phyloP scores from a whole-genome alignment of 768 basidiomycete genomes.

The Podaxis mareebaensis region DNA sequence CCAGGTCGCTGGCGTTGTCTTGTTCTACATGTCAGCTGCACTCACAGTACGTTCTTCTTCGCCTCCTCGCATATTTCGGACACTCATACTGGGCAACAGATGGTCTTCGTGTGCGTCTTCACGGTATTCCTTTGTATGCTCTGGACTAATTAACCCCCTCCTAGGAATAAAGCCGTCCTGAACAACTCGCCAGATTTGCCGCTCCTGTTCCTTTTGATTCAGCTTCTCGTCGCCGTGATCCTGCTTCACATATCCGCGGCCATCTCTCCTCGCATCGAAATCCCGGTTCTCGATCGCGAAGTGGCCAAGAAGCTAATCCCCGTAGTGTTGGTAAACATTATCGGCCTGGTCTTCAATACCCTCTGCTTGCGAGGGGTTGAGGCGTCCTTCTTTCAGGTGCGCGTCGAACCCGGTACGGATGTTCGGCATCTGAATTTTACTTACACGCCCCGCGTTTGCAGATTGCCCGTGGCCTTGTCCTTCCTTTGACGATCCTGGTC shows the following conservation, averaged over 20 bases:
- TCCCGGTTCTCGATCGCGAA: constrained; percentile 54
- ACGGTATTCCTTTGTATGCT: constrained; percentile 22
- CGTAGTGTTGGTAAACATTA: constrained; percentile 68
- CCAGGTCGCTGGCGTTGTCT: constrained; percentile 69
- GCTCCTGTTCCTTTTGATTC: constrained; percentile 64
- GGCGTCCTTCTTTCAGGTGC: constrained; percentile 78
- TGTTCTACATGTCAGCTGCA: constrained; percentile 78
- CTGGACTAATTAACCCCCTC: constrained; percentile 15
- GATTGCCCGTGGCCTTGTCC: constrained; percentile 83
- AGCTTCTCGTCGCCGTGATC: constrained; percentile 68
- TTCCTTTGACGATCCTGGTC: constrained; percentile 79
- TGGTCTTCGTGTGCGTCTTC: constrained; percentile 45
- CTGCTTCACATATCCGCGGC: constrained; percentile 58
- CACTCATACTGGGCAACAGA: constrained; percentile 28
- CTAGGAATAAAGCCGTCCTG: constrained; percentile 76
- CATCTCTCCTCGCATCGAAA: constrained; percentile 49
- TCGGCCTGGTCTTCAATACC: constrained; percentile 78
- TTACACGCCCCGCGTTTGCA: constrained; percentile 26
- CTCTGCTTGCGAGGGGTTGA: constrained; percentile 78
- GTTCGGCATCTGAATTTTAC: neutral
- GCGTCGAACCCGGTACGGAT: neutral
- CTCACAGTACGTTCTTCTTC: constrained; percentile 55
- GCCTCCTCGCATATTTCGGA: constrained; percentile 7
- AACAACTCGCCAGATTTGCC: constrained; percentile 67
- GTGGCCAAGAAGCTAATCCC: constrained; percentile 60